Evolutionary conservation across 441 rosid genomes (phyloP).

Genomic region (Hypseocharis bilobata): DNA sequence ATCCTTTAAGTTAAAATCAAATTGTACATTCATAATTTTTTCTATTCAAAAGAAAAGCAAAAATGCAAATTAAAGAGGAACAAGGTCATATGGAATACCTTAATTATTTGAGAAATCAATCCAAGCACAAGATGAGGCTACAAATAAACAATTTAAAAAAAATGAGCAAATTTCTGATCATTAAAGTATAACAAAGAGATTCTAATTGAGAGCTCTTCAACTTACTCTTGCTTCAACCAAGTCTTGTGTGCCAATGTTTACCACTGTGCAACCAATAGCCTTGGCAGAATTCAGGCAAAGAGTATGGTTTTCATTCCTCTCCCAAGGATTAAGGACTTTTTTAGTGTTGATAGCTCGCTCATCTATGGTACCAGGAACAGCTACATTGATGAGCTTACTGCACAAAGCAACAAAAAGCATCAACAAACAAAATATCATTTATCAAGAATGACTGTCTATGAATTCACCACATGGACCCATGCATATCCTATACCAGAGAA

Average conservation of each 20-base stretch:
- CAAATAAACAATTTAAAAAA: conserved; percentile 16
- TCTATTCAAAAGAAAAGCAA: not conserved
- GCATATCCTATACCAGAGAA: conserved; percentile 57
- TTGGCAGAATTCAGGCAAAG: conserved; percentile 96
- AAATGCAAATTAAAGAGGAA: not conserved
- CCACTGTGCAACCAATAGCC: conserved; percentile 98
- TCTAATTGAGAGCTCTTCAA: not conserved
- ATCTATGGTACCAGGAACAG: conserved; percentile 96
- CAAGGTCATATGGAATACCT: conserved; percentile 43
- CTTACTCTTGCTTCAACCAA: conserved; percentile 91
- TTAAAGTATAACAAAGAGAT: not conserved
- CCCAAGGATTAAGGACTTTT: conserved; percentile 81
- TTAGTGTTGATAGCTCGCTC: conserved; percentile 95
- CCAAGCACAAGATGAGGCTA: conserved; percentile 96
- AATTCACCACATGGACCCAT: not conserved
- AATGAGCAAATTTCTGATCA: conserved; percentile 15
- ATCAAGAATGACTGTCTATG: not conserved
- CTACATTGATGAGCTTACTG: conserved; percentile 97
- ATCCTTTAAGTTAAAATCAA: too few species aligned
- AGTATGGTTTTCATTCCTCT: conserved; percentile 92
- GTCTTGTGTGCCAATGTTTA: conserved; percentile 90
- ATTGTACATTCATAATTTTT: not conserved
- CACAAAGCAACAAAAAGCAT: conserved; percentile 24
- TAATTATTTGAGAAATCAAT: conserved; percentile 87
- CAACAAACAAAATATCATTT: conserved; percentile 16